phyloP scores from a whole-genome alignment of 2,329 filamentous ascomycete species.

The Apiospora koreana region DNA sequence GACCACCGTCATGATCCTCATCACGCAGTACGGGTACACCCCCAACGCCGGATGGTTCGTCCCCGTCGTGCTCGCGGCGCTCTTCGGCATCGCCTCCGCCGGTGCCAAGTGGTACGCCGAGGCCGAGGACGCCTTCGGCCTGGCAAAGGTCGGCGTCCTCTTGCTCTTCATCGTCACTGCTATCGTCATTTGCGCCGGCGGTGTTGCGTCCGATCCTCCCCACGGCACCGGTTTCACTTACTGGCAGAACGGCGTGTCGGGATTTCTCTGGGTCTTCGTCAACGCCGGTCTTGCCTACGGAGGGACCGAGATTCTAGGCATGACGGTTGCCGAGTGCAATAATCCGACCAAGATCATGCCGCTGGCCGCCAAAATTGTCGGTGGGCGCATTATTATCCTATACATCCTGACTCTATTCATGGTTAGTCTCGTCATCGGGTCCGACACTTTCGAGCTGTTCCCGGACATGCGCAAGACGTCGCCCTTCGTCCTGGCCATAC shows the following conservation, averaged over 20 bases:
- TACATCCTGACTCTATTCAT: slow-evolving; percentile 40
- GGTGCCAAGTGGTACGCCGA: slow-evolving; percentile 48
- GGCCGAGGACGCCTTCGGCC: slow-evolving; percentile 53
- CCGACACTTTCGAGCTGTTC: slow-evolving; percentile 19
- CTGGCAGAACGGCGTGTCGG: slow-evolving; percentile 47
- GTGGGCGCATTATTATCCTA: slow-evolving; percentile 39
- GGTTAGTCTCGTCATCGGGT: slow-evolving; percentile 35
- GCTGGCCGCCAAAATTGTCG: slow-evolving; percentile 40
- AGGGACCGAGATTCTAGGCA: slow-evolving; percentile 46
- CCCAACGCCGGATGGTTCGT: slow-evolving; percentile 31
- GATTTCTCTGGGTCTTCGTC: slow-evolving; percentile 46
- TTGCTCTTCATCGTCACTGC: slow-evolving; percentile 59
- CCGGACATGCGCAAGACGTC: slow-evolving; percentile 14
- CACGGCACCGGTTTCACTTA: slow-evolving; percentile 53
- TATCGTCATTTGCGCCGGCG: slow-evolving; percentile 52
- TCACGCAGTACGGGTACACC: slow-evolving; percentile 31
- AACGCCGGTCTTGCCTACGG: slow-evolving; percentile 46
- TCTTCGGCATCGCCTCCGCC: slow-evolving; percentile 45
- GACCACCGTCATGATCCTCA: slow-evolving; percentile 35
- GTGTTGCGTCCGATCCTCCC: slow-evolving; percentile 43
- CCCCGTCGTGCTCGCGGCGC: slow-evolving; percentile 39
- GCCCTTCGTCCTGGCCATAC: slow-evolving; percentile 31
- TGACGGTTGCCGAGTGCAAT: slow-evolving; percentile 44
- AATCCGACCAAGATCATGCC: slow-evolving; percentile 39
- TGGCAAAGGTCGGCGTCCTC: slow-evolving; percentile 53